Conservation (phyloP, 2,329 filamentous ascomycete genomes). For the Alternaria angustiovoidea region DNA sequence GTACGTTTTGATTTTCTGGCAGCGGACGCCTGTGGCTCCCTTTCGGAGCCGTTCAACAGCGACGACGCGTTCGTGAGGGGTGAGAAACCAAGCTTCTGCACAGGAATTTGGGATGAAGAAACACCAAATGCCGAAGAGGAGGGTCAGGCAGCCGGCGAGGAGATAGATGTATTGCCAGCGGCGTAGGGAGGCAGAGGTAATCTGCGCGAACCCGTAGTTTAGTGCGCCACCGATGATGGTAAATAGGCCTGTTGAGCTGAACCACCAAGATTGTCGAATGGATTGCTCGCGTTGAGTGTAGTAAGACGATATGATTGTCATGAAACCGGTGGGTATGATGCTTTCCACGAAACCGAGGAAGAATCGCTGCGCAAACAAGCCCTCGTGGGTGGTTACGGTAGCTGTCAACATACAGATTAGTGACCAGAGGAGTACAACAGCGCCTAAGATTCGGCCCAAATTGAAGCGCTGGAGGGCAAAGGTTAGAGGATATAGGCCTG, state of each 20-base stretch:
- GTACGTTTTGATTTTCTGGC: slow-evolving; percentile 62
- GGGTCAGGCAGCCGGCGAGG: slow-evolving; percentile 65
- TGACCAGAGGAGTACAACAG: slow-evolving; percentile 71
- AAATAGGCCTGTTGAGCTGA: slow-evolving; percentile 61
- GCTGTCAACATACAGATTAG: slow-evolving; percentile 73
- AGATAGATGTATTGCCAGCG: slow-evolving; percentile 75
- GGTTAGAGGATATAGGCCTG: slow-evolving; percentile 76
- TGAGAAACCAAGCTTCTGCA: slow-evolving; percentile 73
- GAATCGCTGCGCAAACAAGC: slow-evolving; percentile 66
- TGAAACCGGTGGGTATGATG: slow-evolving; percentile 65
- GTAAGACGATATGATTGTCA: slow-evolving; percentile 59
- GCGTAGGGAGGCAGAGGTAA: slow-evolving; percentile 49
- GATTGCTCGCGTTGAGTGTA: slow-evolving; percentile 55
- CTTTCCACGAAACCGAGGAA: slow-evolving; percentile 65
- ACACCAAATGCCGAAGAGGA: slow-evolving; percentile 70
- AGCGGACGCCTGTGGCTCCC: slow-evolving; percentile 61
- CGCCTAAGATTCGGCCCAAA: slow-evolving; percentile 69
- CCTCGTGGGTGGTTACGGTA: slow-evolving; percentile 68
- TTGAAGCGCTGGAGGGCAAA: slow-evolving; percentile 74
- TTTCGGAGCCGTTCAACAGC: slow-evolving; percentile 56
- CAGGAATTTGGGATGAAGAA: slow-evolving; percentile 72
- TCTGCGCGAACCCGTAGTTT: slow-evolving; percentile 51
- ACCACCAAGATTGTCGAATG: slow-evolving; percentile 71
- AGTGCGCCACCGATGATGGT: slow-evolving; percentile 45
- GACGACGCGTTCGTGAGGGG: slow-evolving; percentile 67